phyloP scores from a whole-genome alignment of 1,284 basidiomycete species.

The Fomitopsis pinicola region DNA sequence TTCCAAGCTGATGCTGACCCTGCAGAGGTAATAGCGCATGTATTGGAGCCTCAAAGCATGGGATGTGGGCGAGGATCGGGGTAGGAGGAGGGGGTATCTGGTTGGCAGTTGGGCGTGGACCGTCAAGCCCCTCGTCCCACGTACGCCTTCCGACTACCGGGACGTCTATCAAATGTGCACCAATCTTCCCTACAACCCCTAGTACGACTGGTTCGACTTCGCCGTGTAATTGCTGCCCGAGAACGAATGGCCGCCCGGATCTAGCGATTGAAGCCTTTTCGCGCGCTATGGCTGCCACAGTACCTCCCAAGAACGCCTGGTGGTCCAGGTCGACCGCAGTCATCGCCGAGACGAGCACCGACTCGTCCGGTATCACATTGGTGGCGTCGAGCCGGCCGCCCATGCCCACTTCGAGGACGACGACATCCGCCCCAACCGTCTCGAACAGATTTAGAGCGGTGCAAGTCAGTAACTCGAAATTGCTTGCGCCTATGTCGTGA shows the following conservation, averaged over 20 bases:
- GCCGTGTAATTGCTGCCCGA: constrained; percentile 64
- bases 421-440: constrained; percentile 64
- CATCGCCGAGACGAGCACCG: constrained; percentile 76
- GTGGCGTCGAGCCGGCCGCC: constrained; percentile 93
- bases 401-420: constrained; percentile 93
- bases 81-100: constrained; percentile 35
- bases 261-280: constrained; percentile 88
- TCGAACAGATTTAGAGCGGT: constrained; percentile 77
- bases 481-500: constrained; percentile 50
- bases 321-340: constrained; percentile 92
- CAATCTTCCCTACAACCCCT: constrained; percentile 34
- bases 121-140: constrained; percentile 35
- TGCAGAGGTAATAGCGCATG: constrained; percentile 55
- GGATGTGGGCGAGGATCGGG: constrained; percentile 37
- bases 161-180: constrained; percentile 37
- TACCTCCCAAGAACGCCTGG: constrained; percentile 82
- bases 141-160: constrained; percentile 27
- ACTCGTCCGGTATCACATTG: constrained; percentile 74
- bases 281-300: constrained; percentile 69
- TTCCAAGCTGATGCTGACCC: constrained; percentile 81
- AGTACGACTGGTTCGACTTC: constrained; percentile 44
- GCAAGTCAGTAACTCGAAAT: constrained; percentile 84
- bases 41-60: constrained; percentile 40
- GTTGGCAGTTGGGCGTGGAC: constrained; percentile 29
- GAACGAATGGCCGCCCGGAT: constrained; percentile 62